Evolutionary conservation across 2,329 filamentous ascomycete genomes (phyloP).

Genomic region (Davidsoniella australis): DNA sequence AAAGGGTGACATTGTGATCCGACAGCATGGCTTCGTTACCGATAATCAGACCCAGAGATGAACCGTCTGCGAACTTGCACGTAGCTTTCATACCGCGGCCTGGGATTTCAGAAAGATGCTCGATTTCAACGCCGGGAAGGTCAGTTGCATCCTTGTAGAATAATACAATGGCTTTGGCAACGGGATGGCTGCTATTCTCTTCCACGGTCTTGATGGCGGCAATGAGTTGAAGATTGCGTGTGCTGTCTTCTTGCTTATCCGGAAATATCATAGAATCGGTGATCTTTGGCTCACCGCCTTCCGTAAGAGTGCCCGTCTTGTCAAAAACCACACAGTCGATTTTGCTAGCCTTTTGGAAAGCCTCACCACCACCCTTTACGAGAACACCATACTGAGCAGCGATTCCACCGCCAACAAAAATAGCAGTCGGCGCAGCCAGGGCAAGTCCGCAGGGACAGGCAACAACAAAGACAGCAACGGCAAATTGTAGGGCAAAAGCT

Average conservation of each 20-base stretch:
- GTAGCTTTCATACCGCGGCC: constrained; percentile 52
- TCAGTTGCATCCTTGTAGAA: constrained; percentile 34
- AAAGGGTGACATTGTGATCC: constrained; percentile 27
- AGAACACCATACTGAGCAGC: constrained; percentile 67
- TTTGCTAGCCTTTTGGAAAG: constrained; percentile 67
- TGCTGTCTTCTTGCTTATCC: constrained; percentile 14
- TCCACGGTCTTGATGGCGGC: constrained; percentile 45
- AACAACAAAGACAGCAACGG: constrained; percentile 74
- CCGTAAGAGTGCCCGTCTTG: constrained; percentile 72
- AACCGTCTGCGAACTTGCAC: neutral
- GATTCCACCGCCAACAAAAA: constrained; percentile 67
- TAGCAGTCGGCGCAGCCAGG: constrained; percentile 69
- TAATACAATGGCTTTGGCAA: constrained; percentile 51
- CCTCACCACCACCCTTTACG: constrained; percentile 69
- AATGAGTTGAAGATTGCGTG: constrained; percentile 21
- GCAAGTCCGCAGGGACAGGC: constrained; percentile 74
- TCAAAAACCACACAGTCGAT: constrained; percentile 71
- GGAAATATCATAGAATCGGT: constrained; percentile 33
- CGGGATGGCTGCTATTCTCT: constrained; percentile 55
- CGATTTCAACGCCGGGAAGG: constrained; percentile 18
- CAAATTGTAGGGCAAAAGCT: constrained; percentile 62
- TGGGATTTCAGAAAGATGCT: constrained; percentile 45
- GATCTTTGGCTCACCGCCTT: constrained; percentile 54
- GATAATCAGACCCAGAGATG: constrained; percentile 32
- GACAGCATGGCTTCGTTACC: constrained; percentile 58